Evolutionary conservation across 179 eudicot genomes (phyloP).

Genomic region (Dionaea muscipula): DNA sequence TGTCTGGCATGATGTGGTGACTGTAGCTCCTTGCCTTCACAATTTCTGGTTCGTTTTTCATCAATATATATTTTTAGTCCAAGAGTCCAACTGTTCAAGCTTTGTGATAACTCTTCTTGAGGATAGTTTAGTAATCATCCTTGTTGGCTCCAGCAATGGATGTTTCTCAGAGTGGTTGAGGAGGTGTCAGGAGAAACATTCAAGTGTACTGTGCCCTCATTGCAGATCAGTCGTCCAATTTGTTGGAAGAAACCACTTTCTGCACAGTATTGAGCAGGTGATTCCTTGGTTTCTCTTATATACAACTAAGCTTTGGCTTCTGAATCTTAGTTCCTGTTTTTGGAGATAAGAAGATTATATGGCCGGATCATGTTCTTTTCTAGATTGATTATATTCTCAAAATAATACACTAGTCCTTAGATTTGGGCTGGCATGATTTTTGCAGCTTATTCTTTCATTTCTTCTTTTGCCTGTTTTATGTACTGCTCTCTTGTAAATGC

Average conservation of each 20-base stretch:
- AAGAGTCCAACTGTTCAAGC: not conserved
- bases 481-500: too few relatives aligned
- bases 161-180: constrained; percentile 97
- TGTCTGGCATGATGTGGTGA: constrained; percentile 96
- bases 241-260: constrained; percentile 84
- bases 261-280: constrained; percentile 81
- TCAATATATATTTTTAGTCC: not conserved
- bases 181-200: constrained; percentile 60
- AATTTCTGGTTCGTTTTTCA: constrained; percentile 62
- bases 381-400: too few relatives aligned
- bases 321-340: too few relatives aligned
- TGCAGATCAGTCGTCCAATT: constrained; percentile 82
- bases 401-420: too few relatives aligned
- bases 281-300: not conserved
- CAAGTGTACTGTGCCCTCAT: constrained; percentile 80
- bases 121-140: not conserved
- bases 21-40: constrained; percentile 95
- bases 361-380: too few relatives aligned
- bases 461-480: too few relatives aligned
- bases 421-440: too few relatives aligned
- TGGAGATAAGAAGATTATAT: too few relatives aligned
- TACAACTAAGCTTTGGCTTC: too few relatives aligned
- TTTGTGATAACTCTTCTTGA: not conserved
- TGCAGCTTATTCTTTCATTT: too few relatives aligned
- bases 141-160: constrained; percentile 60